A percentile compares a stretch with the other conserved stretches of the same genome.
phyloP scores from a whole-genome alignment of 208 protist species.

The Crithidia thermophila region DNA sequence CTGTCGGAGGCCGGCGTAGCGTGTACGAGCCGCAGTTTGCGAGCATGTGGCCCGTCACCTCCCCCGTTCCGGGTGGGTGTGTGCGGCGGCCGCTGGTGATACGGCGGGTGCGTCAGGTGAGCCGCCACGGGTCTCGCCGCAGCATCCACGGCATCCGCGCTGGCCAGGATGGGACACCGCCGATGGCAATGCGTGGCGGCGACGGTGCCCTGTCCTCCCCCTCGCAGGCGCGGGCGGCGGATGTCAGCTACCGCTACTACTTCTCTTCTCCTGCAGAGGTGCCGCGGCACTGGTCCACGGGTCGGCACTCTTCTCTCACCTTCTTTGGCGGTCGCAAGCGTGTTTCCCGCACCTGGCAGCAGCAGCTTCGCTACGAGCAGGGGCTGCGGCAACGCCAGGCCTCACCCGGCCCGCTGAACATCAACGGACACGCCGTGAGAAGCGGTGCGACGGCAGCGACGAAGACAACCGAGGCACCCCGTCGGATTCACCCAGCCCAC shows the following conservation, averaged over 20 bases:
- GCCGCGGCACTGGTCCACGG: constrained; percentile 20
- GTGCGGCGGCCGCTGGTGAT: constrained; percentile 8
- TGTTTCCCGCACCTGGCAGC: constrained; percentile 23
- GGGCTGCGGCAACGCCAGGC: not conserved
- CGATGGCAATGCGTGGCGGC: no score
- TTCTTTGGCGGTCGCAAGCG: not conserved
- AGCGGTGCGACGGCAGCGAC: not conserved
- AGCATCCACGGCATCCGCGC: no score
- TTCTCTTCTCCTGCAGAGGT: constrained; percentile 17
- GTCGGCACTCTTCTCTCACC: not conserved
- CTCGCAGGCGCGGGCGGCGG: no score
- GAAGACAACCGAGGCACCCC: no score
- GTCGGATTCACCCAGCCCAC: not conserved
- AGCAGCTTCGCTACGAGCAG: constrained; percentile 21
- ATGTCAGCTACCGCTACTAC: constrained; percentile 14
- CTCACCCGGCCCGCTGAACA: not conserved
- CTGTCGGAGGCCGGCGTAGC: not conserved
- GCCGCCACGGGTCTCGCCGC: not conserved
- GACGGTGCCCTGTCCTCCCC: no score
- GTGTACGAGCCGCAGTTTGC: not conserved
- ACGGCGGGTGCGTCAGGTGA: not conserved
- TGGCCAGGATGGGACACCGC: no score
- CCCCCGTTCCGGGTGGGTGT: constrained; percentile 11
- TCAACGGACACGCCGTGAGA: not conserved
- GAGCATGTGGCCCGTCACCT: no score